phyloP scores from a whole-genome alignment of 306 rosid species.

The Gillenia trifoliata region DNA sequence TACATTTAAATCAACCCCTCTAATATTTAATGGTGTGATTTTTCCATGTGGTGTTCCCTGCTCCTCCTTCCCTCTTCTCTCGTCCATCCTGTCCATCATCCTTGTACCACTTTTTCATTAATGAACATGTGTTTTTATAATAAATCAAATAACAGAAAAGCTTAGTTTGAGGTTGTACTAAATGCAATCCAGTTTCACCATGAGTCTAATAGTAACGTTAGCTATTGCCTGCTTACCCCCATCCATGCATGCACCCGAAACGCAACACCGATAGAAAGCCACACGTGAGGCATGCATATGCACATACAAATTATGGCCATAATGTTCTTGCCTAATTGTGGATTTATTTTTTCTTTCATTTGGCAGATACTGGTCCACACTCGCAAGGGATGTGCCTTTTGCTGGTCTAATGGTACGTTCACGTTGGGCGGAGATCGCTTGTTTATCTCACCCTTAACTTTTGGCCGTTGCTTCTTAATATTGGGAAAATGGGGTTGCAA shows the following conservation, averaged over 20 bases:
- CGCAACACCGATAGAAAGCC: background rate
- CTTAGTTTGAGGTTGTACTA: background rate
- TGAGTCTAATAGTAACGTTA: background rate
- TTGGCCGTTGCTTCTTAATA: background rate
- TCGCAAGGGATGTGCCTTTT: slow-evolving; percentile 92
- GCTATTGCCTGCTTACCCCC: background rate
- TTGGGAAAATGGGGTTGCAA: background rate
- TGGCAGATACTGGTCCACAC: slow-evolving; percentile 72
- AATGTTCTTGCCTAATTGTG: slow-evolving; percentile 6
- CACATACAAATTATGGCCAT: background rate
- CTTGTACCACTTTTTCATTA: background rate
- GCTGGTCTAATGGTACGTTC: slow-evolving; percentile 83
- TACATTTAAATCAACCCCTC: slow-evolving; percentile 6
- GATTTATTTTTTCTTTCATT: slow-evolving; percentile 27
- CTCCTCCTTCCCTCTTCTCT: background rate
- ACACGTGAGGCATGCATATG: background rate
- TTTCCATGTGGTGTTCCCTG: background rate
- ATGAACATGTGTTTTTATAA: background rate
- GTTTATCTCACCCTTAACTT: background rate
- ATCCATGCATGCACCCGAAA: background rate
- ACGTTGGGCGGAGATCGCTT: background rate
- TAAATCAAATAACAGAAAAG: background rate
- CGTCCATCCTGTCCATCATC: background rate
- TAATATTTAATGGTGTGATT: slow-evolving; percentile 7
- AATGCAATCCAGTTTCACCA: background rate